Percentiles rank a stretch among this genome's conserved stretches.
Evolutionary conservation across 208 protist species (phyloP).

Genomic region (Leishmania guyanensis): DNA sequence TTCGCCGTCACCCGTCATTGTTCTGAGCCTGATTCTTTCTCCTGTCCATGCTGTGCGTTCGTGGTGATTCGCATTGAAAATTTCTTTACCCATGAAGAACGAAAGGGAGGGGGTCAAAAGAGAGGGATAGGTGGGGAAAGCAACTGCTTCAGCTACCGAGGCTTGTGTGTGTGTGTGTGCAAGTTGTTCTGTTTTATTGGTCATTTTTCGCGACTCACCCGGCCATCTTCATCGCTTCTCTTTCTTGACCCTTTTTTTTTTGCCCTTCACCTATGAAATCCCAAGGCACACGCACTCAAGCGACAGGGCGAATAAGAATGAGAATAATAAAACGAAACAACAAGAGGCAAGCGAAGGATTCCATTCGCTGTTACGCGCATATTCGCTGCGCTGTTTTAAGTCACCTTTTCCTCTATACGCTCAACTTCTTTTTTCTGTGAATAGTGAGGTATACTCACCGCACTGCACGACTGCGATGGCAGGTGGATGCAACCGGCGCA

Average conservation of each 20-base stretch:
- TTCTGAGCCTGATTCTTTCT: background rate
- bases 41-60: background rate
- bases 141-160: background rate
- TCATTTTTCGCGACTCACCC: background rate
- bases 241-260: background rate
- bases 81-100: background rate
- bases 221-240: background rate
- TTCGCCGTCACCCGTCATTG: background rate
- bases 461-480: background rate
- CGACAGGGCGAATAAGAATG: background rate
- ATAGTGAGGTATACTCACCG: background rate
- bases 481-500: background rate
- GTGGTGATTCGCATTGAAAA: background rate
- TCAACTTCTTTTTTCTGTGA: background rate
- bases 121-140: background rate
- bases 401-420: background rate
- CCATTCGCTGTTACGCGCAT: background rate
- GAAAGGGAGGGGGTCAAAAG: background rate
- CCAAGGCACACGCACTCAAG: background rate
- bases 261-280: background rate
- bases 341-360: background rate
- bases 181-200: background rate
- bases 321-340: background rate
- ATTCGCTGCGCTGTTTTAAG: background rate
- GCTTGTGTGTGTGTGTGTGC: background rate